These are phyloP conservation scores for Plantago lanceolata DNA, from an alignment of 305 asterid species.

Conservation along the genomic window DNA sequence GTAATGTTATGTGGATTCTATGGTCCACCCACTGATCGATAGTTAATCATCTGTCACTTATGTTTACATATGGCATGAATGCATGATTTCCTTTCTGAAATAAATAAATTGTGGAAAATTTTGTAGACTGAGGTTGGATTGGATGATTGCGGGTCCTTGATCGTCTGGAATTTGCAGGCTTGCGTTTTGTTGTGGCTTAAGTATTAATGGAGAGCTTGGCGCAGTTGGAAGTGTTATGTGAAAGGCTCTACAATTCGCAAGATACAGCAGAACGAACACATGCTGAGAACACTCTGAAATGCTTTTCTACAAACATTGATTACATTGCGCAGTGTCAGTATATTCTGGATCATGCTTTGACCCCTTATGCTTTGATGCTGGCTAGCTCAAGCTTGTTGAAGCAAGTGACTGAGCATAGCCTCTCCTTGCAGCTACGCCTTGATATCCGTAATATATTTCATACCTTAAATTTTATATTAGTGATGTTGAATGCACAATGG, in stretches of 20 bases:
- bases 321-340: slow-evolving; percentile 97
- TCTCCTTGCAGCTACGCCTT: slow-evolving; percentile 94
- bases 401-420: slow-evolving; percentile 97
- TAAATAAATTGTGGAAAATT: slow-evolving; percentile 34
- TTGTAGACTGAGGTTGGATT: slow-evolving; percentile 75
- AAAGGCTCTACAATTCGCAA: slow-evolving; percentile 94
- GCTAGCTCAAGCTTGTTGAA: slow-evolving; percentile 99
- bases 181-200: slow-evolving; percentile 37
- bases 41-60: slow-evolving; percentile 15
- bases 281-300: slow-evolving; percentile 92
- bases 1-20: slow-evolving; percentile 25
- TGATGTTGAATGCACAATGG: slow-evolving; percentile 8
- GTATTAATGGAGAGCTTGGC: slow-evolving; percentile 91
- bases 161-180: slow-evolving; percentile 49
- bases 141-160: slow-evolving; percentile 65
- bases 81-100: slow-evolving; percentile 17
- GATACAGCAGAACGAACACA: slow-evolving; percentile 93
- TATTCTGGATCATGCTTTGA: slow-evolving; percentile 93
- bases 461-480: slow-evolving; percentile 30
- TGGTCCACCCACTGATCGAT: slow-evolving; percentile 20
- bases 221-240: slow-evolving; percentile 94
- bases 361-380: slow-evolving; percentile 98
- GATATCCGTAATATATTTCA: slow-evolving; percentile 79
- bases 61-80: not conserved
- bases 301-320: slow-evolving; percentile 89